Conservation (phyloP, 176 grass and related monocot species). For the Triticum monococcum region DNA sequence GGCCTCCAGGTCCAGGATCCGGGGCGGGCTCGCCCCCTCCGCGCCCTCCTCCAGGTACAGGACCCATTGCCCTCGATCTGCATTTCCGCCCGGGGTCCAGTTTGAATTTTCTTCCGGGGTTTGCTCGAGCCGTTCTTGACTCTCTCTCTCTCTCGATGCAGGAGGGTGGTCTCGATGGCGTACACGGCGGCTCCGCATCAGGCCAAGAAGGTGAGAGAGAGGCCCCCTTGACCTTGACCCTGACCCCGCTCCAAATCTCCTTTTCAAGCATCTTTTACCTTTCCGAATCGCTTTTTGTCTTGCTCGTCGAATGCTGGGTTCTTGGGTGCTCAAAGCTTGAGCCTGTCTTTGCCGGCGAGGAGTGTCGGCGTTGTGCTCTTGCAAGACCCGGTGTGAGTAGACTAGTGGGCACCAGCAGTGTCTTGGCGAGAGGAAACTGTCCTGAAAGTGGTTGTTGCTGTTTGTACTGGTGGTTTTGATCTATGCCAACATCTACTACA, state of each 20-base stretch:
- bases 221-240: not conserved
- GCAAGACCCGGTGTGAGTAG: not conserved
- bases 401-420: not conserved
- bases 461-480: conserved; percentile 29
- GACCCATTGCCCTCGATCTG: conserved; percentile 49
- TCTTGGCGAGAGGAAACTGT: conserved; percentile 19
- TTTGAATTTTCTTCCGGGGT: conserved; percentile 34
- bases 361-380: not conserved
- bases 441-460: not conserved
- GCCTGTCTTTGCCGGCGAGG: not conserved
- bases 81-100: conserved; percentile 5
- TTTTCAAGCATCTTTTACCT: conserved; percentile 10
- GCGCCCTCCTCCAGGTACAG: conserved; percentile 49
- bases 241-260: not conserved
- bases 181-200: conserved; percentile 37
- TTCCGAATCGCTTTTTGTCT: conserved; percentile 32
- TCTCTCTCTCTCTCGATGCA: conserved; percentile 1
- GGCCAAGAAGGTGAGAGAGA: conserved; percentile 37
- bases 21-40: conserved; percentile 37
- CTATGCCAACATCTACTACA: conserved; percentile 8
- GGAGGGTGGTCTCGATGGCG: conserved; percentile 39
- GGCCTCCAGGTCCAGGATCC: conserved; percentile 26
- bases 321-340: not conserved
- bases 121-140: not conserved
- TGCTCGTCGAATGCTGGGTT: conserved; percentile 20